Percentiles rank a stretch among this genome's conserved stretches.
Conservation (phyloP, 192 early-diverging fungal species). For the Linderina pennispora region DNA sequence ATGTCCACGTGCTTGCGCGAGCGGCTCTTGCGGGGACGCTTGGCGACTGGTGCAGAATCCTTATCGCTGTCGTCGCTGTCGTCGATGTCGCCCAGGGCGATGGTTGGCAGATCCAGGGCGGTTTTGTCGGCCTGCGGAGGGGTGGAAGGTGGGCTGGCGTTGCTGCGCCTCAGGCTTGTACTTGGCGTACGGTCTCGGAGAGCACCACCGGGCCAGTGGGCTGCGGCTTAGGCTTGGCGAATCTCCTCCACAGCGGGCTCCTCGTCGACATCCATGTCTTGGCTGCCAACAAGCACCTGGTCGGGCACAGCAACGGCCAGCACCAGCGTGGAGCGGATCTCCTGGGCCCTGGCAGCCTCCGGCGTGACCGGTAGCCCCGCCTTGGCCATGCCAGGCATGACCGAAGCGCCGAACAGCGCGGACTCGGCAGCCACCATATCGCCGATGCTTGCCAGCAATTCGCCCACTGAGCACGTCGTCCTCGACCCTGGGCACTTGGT, state of each 20-base stretch:
- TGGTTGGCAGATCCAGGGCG: conserved; percentile 7
- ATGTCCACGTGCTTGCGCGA: background rate
- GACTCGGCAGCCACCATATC: conserved; percentile 11
- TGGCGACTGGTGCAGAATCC: background rate
- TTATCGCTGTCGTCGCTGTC: background rate
- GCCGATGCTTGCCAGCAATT: conserved; percentile 2
- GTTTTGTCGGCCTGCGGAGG: background rate
- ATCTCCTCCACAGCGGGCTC: conserved; percentile 1
- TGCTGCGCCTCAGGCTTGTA: background rate
- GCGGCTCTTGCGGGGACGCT: background rate
- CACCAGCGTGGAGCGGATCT: conserved; percentile 24
- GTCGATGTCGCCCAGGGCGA: conserved; percentile 9
- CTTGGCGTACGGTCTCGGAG: conserved; percentile 19
- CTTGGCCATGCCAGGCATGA: too few relatives aligned
- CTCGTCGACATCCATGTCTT: background rate
- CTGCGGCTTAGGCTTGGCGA: background rate
- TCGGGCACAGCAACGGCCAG: conserved; percentile 20
- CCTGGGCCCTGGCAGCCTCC: conserved; percentile 3
- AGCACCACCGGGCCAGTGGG: conserved; percentile 17
- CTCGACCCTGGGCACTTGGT: background rate
- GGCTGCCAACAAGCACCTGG: background rate
- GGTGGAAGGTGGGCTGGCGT: too few relatives aligned
- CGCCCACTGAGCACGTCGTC: conserved; percentile 14
- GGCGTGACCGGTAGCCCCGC: too few relatives aligned
- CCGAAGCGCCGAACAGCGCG: conserved; percentile 17